These are phyloP conservation scores for Tetrahymena elliotti DNA, from an alignment of 73 alveolate species.

Conservation along the genomic window DNA sequence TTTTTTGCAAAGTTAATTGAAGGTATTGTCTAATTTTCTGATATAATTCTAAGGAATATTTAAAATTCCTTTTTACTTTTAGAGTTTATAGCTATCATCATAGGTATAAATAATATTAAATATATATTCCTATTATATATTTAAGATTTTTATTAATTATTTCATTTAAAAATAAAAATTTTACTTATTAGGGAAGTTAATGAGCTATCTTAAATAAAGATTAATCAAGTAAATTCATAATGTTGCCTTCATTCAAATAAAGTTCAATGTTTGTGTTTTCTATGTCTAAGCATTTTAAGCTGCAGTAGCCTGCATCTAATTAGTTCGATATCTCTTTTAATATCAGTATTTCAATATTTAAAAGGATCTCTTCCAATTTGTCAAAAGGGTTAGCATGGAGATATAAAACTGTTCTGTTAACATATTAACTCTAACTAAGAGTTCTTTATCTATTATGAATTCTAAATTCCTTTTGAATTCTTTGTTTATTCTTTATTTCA, in stretches of 20 bases:
- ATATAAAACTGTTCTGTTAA: neutral
- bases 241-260: neutral
- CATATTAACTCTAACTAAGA: neutral
- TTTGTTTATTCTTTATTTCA: neutral
- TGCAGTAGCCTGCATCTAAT: neutral
- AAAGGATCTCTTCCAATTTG: neutral
- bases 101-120: neutral
- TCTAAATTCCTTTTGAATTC: neutral
- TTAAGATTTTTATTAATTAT: neutral
- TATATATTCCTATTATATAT: neutral
- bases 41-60: neutral
- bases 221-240: neutral
- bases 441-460: neutral
- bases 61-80: neutral
- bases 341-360: neutral
- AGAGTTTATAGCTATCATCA: neutral
- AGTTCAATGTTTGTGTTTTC: neutral
- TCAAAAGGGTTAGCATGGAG: neutral
- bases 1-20: neutral
- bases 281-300: neutral
- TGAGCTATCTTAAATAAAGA: neutral
- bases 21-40: neutral
- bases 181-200: neutral
- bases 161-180: neutral
- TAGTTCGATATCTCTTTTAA: neutral